phyloP scores from a whole-genome alignment of 805 yeast genomes.

The Metschnikowia cubensis region DNA sequence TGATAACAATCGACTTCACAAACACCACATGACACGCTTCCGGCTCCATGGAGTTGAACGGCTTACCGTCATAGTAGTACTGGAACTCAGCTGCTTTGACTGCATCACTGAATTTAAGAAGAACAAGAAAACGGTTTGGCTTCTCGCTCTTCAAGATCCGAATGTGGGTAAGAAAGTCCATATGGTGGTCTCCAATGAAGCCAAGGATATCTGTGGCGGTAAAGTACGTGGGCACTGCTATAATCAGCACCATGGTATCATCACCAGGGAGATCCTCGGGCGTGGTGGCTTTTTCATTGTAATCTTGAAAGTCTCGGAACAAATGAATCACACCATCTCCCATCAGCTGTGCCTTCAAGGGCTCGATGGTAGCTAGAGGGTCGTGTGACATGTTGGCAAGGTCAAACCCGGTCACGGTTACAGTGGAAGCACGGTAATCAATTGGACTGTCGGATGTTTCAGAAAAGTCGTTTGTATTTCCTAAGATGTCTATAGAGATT shows the following conservation, averaged over 20 bases:
- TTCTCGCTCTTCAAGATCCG: conserved; percentile 64
- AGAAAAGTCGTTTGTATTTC: neutral
- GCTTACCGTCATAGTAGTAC: conserved; percentile 61
- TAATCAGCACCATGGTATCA: conserved; percentile 66
- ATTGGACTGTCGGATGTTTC: neutral
- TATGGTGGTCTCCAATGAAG: conserved; percentile 63
- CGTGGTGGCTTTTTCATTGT: conserved; percentile 5
- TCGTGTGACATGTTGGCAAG: conserved; percentile 7
- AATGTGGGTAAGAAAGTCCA: conserved; percentile 60
- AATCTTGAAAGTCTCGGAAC: conserved; percentile 45
- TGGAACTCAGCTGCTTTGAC: conserved; percentile 61
- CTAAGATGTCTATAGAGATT: conserved; percentile 26
- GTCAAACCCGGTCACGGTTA: conserved; percentile 22
- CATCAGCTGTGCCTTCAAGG: conserved; percentile 56
- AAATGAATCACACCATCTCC: conserved; percentile 75
- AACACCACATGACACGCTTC: conserved; percentile 76
- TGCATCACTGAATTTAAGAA: conserved; percentile 64
- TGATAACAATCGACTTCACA: conserved; percentile 56
- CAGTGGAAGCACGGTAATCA: conserved; percentile 33
- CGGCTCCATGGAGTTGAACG: conserved; percentile 84
- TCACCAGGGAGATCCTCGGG: conserved; percentile 36
- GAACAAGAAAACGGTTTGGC: conserved; percentile 68
- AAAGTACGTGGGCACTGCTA: conserved; percentile 86
- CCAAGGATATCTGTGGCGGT: conserved; percentile 81
- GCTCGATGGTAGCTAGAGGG: conserved; percentile 27